phyloP scores from a whole-genome alignment of 495 filamentous ascomycete genomes.

The Neurospora sp. region DNA sequence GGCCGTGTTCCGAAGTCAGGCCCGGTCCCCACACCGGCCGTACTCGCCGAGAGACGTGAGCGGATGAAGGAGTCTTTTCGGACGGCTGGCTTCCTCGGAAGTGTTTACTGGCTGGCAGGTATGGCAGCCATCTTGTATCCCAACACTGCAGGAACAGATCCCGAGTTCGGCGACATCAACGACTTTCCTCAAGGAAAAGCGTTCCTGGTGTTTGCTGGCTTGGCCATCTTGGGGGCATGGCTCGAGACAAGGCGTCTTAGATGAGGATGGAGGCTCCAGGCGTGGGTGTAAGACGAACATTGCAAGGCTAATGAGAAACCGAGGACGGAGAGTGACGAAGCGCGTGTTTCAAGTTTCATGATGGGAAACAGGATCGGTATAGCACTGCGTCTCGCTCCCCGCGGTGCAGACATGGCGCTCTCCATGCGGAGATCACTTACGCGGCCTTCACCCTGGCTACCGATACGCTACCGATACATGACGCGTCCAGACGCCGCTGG shows the following conservation, averaged over 20 bases:
- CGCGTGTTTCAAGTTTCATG: not conserved
- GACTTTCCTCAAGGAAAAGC: constrained; percentile 35
- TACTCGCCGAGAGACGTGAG: constrained; percentile 1
- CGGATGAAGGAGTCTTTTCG: constrained; percentile 22
- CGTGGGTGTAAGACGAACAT: too few species aligned
- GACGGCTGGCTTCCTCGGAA: constrained; percentile 33
- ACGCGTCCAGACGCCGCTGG: not conserved
- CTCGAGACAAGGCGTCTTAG: constrained; percentile 13
- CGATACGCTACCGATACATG: too few species aligned
- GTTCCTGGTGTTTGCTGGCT: constrained; percentile 21
- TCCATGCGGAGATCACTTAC: not conserved
- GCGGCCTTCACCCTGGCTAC: not conserved
- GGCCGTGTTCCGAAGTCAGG: not conserved
- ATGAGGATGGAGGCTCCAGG: too few species aligned
- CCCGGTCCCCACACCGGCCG: constrained; percentile 7
- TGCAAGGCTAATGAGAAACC: too few species aligned
- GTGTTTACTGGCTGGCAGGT: constrained; percentile 42
- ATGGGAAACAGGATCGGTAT: not conserved
- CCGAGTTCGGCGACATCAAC: constrained; percentile 42
- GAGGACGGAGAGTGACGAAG: not conserved
- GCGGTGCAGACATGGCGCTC: not conserved
- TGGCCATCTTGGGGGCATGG: constrained; percentile 25
- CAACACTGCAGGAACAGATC: constrained; percentile 39
- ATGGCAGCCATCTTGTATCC: constrained; percentile 39
- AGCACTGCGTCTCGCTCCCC: too few species aligned